Conservation (phyloP, 2,329 filamentous ascomycete genomes). For the Aureobasidium melanogenum region DNA sequence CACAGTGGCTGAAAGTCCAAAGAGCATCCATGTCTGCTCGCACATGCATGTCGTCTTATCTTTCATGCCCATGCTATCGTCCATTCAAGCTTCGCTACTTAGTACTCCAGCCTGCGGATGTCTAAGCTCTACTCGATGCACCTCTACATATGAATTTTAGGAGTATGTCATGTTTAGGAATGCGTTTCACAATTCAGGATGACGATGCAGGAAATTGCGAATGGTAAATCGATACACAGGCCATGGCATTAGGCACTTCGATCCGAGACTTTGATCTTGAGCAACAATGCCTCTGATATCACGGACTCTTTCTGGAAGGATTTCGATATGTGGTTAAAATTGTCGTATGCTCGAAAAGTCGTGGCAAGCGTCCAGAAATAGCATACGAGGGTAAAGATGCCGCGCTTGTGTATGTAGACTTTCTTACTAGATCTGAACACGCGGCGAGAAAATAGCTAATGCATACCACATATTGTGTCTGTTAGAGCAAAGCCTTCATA, state of each 20-base stretch:
- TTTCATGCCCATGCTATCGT: neutral
- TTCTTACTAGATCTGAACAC: neutral
- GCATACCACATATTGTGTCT: neutral
- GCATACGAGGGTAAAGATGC: neutral
- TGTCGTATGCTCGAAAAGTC: neutral
- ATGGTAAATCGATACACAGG: neutral
- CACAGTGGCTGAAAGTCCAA: neutral
- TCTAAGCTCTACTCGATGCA: neutral
- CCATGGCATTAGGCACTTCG: neutral
- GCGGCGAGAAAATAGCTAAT: neutral
- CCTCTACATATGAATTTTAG: neutral
- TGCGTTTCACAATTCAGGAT: neutral
- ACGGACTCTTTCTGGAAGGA: conserved; percentile 2
- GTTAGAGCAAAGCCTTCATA: neutral
- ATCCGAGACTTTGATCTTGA: neutral
- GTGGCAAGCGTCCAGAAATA: conserved; percentile 1
- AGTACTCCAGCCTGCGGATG: neutral
- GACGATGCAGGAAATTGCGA: neutral
- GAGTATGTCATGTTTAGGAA: neutral
- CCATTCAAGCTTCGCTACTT: neutral
- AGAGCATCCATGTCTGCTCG: neutral
- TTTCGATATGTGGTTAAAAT: neutral
- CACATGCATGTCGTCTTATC: neutral
- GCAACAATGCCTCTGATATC: neutral
- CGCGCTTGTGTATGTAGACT: neutral